Conservation (phyloP, 352 stramenopile species). For the Globisporangium perplexum region DNA sequence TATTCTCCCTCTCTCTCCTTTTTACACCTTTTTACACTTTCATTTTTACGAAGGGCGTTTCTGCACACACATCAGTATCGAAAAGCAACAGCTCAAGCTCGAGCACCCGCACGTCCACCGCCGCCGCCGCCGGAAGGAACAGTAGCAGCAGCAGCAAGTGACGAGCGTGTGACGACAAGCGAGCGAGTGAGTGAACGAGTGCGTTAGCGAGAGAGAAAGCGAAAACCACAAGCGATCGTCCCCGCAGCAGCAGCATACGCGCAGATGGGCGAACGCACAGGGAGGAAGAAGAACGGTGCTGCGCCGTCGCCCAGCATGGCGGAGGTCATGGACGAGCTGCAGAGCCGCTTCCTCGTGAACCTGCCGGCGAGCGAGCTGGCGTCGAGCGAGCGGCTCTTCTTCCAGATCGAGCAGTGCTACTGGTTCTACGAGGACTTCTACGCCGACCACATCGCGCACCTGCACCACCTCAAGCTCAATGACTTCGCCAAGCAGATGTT, state of each 20-base stretch:
- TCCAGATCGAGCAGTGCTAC: conserved; percentile 96
- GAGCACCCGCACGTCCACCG: background rate
- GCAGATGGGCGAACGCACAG: conserved; percentile 6
- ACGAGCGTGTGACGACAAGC: background rate
- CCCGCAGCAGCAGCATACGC: conserved; percentile 1
- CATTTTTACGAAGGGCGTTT: background rate
- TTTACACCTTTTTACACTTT: no score
- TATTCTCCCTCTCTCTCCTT: no score
- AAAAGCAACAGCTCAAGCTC: background rate
- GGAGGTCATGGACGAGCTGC: conserved; percentile 95
- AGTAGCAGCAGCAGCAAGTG: background rate
- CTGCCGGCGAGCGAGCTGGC: conserved; percentile 87
- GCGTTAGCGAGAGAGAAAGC: background rate
- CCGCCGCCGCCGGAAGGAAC: background rate
- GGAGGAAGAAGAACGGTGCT: conserved; percentile 7
- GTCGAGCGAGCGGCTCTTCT: conserved; percentile 93
- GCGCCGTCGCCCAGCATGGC: conserved; percentile 42
- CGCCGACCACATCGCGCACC: conserved; percentile 78
- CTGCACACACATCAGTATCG: background rate
- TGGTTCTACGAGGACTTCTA: conserved; percentile 98
- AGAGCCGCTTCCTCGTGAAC: conserved; percentile 95
- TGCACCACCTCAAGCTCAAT: conserved; percentile 92
- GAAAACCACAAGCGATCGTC: background rate
- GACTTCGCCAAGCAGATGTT: conserved; percentile 93
- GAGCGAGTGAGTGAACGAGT: background rate